These are phyloP conservation scores for Sabuloglossum arenarium DNA, from an alignment of 495 filamentous ascomycete species.

Conservation along the genomic window DNA sequence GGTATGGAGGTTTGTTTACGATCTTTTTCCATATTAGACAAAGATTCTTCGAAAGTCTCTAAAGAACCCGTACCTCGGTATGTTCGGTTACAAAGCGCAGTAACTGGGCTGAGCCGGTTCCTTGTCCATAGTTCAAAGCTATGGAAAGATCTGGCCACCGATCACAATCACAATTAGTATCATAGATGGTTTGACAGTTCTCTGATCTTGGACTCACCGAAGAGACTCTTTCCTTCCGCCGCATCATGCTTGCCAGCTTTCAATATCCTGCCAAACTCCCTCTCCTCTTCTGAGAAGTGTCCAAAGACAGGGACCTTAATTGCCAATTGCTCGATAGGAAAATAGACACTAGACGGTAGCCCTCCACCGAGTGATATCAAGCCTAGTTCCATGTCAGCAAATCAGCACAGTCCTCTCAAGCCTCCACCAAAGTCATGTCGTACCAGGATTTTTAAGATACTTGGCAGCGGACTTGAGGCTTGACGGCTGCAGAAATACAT, in stretches of 20 bases:
- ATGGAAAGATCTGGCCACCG: constrained; percentile 37
- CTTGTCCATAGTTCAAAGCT: constrained; percentile 78
- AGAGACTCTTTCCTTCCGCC: constrained; percentile 37
- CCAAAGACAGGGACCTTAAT: constrained; percentile 45
- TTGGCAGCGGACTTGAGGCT: constrained; percentile 47
- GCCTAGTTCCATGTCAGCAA: constrained; percentile 12
- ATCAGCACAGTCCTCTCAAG: not conserved
- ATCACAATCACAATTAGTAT: constrained; percentile 15
- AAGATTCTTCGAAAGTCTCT: not conserved
- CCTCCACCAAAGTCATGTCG: not conserved
- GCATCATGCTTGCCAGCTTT: constrained; percentile 67
- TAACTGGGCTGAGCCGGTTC: constrained; percentile 66
- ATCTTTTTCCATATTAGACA: constrained; percentile 17
- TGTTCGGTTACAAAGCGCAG: constrained; percentile 83
- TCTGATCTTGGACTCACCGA: constrained; percentile 16
- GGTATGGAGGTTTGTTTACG: constrained; percentile 51
- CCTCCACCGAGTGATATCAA: constrained; percentile 84
- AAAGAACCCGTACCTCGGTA: constrained; percentile 31
- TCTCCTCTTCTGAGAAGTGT: constrained; percentile 45
- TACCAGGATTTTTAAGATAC: constrained; percentile 40
- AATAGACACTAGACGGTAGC: constrained; percentile 71
- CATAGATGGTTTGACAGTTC: not conserved
- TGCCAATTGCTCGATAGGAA: constrained; percentile 53
- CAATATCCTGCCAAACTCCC: constrained; percentile 29
- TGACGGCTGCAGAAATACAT: constrained; percentile 7